Percentiles rank a stretch among this genome's conserved stretches.
Evolutionary conservation across 306 rosid genomes (phyloP).

Genomic region (Rubus idaeus): DNA sequence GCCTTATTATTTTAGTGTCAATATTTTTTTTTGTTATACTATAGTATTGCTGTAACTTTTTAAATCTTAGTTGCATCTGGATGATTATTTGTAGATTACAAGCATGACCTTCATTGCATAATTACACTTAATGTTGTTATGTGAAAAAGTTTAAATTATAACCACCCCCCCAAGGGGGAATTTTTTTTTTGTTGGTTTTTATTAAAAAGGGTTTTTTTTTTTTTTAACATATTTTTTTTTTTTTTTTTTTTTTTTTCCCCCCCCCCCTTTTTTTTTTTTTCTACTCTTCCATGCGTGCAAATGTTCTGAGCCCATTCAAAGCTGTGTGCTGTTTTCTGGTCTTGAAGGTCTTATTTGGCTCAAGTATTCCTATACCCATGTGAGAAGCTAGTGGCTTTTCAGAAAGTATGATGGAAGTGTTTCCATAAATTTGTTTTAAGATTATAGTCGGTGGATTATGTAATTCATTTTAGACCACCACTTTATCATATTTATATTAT

Average conservation of each 20-base stretch:
- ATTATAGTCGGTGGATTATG: background rate
- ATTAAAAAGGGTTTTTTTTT: too few species aligned
- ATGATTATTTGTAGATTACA: background rate
- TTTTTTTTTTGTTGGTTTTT: background rate
- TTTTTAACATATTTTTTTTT: too few species aligned
- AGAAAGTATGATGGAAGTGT: background rate
- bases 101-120: background rate
- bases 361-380: background rate
- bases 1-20: background rate
- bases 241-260: background rate
- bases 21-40: background rate
- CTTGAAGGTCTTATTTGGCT: background rate
- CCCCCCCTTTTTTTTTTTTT: background rate
- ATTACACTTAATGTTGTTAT: background rate
- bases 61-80: background rate
- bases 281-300: background rate
- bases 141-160: background rate
- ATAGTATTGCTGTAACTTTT: background rate
- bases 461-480: background rate
- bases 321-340: background rate
- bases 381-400: background rate
- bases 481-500: background rate
- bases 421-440: background rate
- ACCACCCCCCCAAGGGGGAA: background rate
- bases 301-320: background rate